Evolutionary conservation across 345 rosid species (phyloP).

Genomic region (Gossypium australe): DNA sequence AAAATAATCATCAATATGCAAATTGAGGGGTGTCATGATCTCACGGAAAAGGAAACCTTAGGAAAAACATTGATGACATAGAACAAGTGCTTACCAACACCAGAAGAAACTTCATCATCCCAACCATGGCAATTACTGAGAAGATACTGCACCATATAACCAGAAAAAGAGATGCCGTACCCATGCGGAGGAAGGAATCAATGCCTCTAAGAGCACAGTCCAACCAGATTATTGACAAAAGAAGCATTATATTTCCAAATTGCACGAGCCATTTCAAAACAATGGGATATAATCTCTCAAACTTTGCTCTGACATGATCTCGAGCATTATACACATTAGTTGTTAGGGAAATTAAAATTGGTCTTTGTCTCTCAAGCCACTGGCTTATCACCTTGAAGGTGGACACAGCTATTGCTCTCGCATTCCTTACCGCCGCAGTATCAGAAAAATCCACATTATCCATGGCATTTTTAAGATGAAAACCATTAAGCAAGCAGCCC

Average conservation of each 20-base stretch:
- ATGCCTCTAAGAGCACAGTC: slow-evolving; percentile 81
- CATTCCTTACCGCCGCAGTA: slow-evolving; percentile 36
- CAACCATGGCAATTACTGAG: slow-evolving; percentile 73
- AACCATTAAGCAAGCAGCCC: slow-evolving; percentile 34
- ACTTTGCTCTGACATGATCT: slow-evolving; percentile 46
- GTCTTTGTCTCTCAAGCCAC: slow-evolving; percentile 64
- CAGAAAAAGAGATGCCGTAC: slow-evolving; percentile 76
- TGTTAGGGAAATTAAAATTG: slow-evolving; percentile 32
- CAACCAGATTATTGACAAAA: slow-evolving; percentile 77
- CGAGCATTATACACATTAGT: slow-evolving; percentile 33
- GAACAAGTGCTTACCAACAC: slow-evolving; percentile 52
- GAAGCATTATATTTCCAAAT: slow-evolving; percentile 64
- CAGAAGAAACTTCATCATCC: slow-evolving; percentile 62
- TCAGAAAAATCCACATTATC: slow-evolving; percentile 43
- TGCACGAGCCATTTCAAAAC: slow-evolving; percentile 62
- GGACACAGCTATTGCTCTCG: slow-evolving; percentile 34
- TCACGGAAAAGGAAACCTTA: not conserved
- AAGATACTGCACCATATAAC: slow-evolving; percentile 87
- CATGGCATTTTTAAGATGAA: slow-evolving; percentile 41
- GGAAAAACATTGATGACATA: slow-evolving; percentile 2
- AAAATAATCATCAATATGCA: not conserved
- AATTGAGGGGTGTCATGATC: not conserved
- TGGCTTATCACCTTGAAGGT: slow-evolving; percentile 36
- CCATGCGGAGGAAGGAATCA: slow-evolving; percentile 81
- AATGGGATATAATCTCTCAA: slow-evolving; percentile 49